Evolutionary conservation across 169 alveolate genomes (phyloP).

Genomic region (Babesia gibsoni): DNA sequence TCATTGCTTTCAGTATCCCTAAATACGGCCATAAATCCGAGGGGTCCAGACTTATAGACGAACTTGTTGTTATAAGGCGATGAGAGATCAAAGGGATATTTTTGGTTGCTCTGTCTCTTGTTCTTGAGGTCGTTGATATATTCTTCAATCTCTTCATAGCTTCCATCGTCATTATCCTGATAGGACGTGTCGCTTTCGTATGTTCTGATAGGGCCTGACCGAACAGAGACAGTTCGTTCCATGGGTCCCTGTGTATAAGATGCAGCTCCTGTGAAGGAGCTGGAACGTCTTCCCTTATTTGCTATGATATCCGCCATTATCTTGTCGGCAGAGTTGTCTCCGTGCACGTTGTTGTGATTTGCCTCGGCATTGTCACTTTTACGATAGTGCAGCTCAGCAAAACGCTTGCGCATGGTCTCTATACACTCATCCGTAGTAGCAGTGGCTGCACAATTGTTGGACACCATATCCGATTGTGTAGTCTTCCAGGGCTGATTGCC

Average conservation of each 20-base stretch:
- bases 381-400: background rate
- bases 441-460: slow-evolving; percentile 1
- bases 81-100: slow-evolving; percentile 1
- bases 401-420: background rate
- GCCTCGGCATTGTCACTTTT: background rate
- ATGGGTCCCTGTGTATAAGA: slow-evolving; percentile 1
- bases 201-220: background rate
- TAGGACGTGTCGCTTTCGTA: background rate
- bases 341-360: background rate
- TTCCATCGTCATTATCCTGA: background rate
- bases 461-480: slow-evolving; percentile 7
- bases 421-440: background rate
- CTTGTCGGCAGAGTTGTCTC: background rate
- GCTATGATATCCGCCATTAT: background rate
- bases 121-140: slow-evolving; percentile 5
- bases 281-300: background rate
- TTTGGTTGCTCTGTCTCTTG: background rate
- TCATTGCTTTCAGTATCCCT: slow-evolving; percentile 12
- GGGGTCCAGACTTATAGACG: slow-evolving; percentile 9
- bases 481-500: background rate
- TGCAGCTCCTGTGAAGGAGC: slow-evolving; percentile 15
- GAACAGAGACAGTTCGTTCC: background rate
- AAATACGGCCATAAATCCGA: slow-evolving; percentile 12
- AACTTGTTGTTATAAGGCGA: slow-evolving; percentile 9
- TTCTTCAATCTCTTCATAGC: background rate